Percentiles rank a stretch among this genome's conserved stretches.
Evolutionary conservation across 305 asterid genomes (phyloP).

Genomic region (Fraxinus sp.): DNA sequence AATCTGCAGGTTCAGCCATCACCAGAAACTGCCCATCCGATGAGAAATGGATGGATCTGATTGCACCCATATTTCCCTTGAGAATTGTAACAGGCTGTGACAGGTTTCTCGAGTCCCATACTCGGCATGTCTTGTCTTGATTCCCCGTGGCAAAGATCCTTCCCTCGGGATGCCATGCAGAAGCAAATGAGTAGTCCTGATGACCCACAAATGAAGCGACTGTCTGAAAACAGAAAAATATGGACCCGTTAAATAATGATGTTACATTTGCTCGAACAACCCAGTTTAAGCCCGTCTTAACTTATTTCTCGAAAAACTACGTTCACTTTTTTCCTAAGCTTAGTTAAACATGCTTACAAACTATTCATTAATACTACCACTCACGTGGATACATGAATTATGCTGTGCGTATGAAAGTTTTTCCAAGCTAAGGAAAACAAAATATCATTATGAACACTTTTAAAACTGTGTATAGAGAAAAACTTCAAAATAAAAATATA

Average conservation of each 20-base stretch:
- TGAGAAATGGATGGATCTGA: conserved; percentile 67
- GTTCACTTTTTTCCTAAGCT: not conserved
- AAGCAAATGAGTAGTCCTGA: conserved; percentile 70
- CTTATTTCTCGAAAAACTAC: not conserved
- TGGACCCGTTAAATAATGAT: not conserved
- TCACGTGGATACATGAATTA: not conserved
- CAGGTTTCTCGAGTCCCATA: conserved; percentile 70
- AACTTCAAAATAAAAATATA: not conserved
- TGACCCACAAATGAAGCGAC: conserved; percentile 62
- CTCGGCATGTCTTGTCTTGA: conserved; percentile 76
- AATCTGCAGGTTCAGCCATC: conserved; percentile 76
- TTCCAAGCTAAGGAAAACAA: not conserved
- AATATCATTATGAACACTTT: not conserved
- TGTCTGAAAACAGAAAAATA: conserved; percentile 37
- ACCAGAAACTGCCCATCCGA: conserved; percentile 63
- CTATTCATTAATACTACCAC: not conserved
- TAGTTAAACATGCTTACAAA: not conserved
- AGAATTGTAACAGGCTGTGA: conserved; percentile 42
- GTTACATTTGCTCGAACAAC: not conserved
- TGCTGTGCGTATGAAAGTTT: not conserved
- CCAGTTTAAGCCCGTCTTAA: not conserved
- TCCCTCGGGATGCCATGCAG: conserved; percentile 82
- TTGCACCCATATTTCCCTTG: conserved; percentile 69
- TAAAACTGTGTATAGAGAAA: not conserved
- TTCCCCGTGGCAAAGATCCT: conserved; percentile 70